Base-by-base conservation (phyloP, 768 basidiomycete genomes). In the Baorangia bicolor region DNA sequence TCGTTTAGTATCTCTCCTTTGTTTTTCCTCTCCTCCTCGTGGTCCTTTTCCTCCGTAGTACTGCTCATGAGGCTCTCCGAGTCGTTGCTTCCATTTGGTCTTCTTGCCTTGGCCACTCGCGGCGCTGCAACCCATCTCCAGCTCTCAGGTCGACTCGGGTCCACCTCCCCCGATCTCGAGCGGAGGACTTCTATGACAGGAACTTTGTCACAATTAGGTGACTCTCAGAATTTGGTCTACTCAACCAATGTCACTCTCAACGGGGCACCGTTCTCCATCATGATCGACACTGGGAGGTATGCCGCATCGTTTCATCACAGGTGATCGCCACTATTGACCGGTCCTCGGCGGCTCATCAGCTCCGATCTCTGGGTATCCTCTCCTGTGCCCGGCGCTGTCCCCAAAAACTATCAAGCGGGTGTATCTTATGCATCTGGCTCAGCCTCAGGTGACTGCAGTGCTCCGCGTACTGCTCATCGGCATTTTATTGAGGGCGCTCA, bases 361-460 rank as follows among this genome's bases (percentile, higher is more conserved):
- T 86, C 86, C 16, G 87, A 89, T 64, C 68, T 87, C 9, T 87
- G 82, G 80, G 78, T 87, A 6, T 77, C 79, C 11, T 75, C 77
- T 30, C 55, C 55, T 49, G 77, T 85, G 8, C 69, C 72, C 12
- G 66, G 66, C 35, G 77, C 76, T 33, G 72, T 60, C 18, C 60
- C 69, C 25, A 76, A 80, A 35, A 77, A 75, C 3, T 67, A 64
- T 47, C 70, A 69, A 9, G 67, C 75, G 20, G 64, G 63, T 16
- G 77, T 86, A 20, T 63, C 68, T 8, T 88, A 87, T 71, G 86
- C 83, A 16, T 74, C 81, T 16, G 84, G 83, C 31, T 66, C 68
- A 2, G 80, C 81, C 4, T 53, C 72, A 59, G 86, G 85, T 85
- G 51, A 38, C 21, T 27, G 5, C 50, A 30, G 2, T 1, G 4